These are phyloP conservation scores for Penicillium longicatenatum DNA, from an alignment of 495 filamentous ascomycete species.

Conservation along the genomic window DNA sequence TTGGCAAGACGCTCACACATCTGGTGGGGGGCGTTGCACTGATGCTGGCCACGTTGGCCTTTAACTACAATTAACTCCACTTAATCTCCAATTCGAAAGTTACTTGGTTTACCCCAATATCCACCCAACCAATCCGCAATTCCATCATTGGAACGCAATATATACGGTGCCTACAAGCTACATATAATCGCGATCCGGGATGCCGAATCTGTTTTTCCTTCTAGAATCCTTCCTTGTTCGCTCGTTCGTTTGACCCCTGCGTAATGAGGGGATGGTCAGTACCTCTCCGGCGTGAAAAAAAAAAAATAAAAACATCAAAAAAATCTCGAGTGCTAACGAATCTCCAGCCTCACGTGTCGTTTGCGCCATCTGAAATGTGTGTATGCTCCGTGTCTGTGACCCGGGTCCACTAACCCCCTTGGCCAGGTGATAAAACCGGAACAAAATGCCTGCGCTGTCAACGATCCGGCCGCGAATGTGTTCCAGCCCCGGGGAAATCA, in stretches of 20 bases:
- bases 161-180: neutral
- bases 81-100: neutral
- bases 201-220: constrained; percentile 26
- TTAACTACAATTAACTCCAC: neutral
- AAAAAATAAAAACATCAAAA: no score
- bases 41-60: neutral
- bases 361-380: constrained; percentile 51
- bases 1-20: neutral
- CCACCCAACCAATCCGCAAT: neutral
- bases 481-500: constrained; percentile 41
- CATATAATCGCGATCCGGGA: constrained; percentile 4
- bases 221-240: constrained; percentile 29
- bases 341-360: constrained; percentile 46
- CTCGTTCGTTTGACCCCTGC: constrained; percentile 20
- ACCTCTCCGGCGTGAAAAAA: neutral
- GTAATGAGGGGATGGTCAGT: constrained; percentile 53
- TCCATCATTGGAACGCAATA: no score
- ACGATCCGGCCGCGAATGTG: constrained; percentile 45
- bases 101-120: constrained; percentile 1
- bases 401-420: neutral
- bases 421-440: constrained; percentile 47
- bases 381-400: neutral
- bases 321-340: constrained; percentile 2
- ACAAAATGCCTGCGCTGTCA: constrained; percentile 45
- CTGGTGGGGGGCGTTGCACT: neutral